Base-by-base conservation (phyloP, 805 yeast genomes). In the Metschnikowia borealis region DNA sequence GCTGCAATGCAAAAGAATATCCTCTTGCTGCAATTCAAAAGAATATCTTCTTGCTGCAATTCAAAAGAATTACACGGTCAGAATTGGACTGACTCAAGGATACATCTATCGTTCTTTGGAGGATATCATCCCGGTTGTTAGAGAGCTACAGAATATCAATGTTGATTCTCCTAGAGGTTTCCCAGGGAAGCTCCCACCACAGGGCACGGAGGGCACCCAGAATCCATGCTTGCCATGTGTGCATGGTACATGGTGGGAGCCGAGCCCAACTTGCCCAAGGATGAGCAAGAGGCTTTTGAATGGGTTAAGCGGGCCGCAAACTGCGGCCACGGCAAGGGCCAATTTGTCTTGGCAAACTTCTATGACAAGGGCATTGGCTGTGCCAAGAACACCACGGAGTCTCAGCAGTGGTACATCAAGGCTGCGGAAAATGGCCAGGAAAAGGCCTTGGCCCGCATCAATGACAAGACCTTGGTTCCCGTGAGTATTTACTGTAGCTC, bases 221-320 rank as follows among this genome's bases (percentile, higher is more conserved):
- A 80, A 44, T 85, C 96, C 10, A 94, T 92, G 96, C 74, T 92
- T 61, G 91, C 96, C 1, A 75, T 92, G 72, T 91, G 97, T 66
- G 97, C 97, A 1, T 94, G 98, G 97, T 94, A 92, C 65, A 74
- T 92, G 67, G 85, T 89, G 26, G 99, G 99, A 0, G 84, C 88
- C 33, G 91, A 87, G 33, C 91, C 94, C n/a, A 80, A 80, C 42
- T 76, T 94, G 59, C 84, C 83, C 7, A 80, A 80, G 54, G 92
- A 91, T 65, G 87, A 85, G 48, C 79, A 71, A 47, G 97, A 91
- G 67, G 95, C 97, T 1, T 92, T 85, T 65, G 94, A 89, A 60
- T 94, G 98, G 98, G 97, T 97, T 1, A 71, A 80, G 48, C 76
- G 88, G 55, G 92, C 98, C 0, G 97, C 98, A 0, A 74, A 78